Evolutionary conservation across 345 rosid genomes (phyloP), one percentile per base, ranked within the genome.

Genomic region (Garcia nutans): DNA sequence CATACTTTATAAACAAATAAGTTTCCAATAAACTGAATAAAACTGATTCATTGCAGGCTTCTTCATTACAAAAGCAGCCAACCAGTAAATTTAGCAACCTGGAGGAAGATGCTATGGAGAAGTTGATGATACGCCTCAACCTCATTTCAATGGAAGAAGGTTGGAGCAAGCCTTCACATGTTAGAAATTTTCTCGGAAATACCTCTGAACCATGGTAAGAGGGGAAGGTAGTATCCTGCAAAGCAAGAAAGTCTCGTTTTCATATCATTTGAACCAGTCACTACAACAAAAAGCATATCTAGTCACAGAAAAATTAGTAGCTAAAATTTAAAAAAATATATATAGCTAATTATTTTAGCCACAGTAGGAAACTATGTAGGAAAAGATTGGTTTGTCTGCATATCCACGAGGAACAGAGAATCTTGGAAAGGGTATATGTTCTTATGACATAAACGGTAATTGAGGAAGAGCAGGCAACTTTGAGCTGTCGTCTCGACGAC

Each of bases 161-260:
- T 44, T 87, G 92, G 92, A 84, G 86, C 81, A 73, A 60, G 77
- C 84, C 86, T 26, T 73, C 85, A 19, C 62, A 81, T 61, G 77
- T 41, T 37, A 84, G 89, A 76, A 88, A 85, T 70, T 88, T 86
- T 79, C 87, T 84, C 15, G 86, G 89, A 49, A 86, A 81, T 72
- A 86, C 81, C 66, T 78, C 91, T 10, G 94, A 88, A 63, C 91
- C 94, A 16, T 88, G 94, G 92, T 89, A 83, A n/a, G 79, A 28
- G 73, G n/a, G n/a, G n/a, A n/a, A n/a, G n/a, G n/a, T n/a, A n/a
- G n/a, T n/a, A n/a, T n/a, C n/a, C n/a, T n/a, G n/a, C n/a, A n/a
- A n/a, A n/a, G n/a, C n/a, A n/a, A 74, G 17, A 52, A 62, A 55
- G 20, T 8, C 47, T 55, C 15, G 6, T 74, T 60, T 15, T 71